Conservation (phyloP, 78 protist genomes). For the Dictyostelium citrinum region DNA sequence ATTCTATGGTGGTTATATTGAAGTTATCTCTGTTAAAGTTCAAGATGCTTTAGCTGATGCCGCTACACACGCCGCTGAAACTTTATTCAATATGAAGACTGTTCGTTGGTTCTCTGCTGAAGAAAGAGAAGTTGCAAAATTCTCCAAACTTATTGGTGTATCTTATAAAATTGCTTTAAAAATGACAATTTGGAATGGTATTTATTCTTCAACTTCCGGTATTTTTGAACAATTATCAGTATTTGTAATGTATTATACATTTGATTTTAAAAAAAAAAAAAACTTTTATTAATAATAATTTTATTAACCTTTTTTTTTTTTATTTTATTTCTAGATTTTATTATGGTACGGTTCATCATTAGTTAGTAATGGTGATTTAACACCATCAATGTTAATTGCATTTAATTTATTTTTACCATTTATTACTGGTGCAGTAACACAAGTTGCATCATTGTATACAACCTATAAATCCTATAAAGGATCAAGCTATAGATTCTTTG, state of each 20-base stretch:
- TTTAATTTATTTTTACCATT: conserved; percentile 83
- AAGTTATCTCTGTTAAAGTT: conserved; percentile 28
- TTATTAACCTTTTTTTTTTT: not conserved
- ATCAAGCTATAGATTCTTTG: conserved; percentile 34
- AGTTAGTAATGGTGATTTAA: conserved; percentile 59
- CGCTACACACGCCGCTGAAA: conserved; percentile 42
- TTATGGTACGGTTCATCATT: conserved; percentile 87
- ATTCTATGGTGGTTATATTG: conserved; percentile 61
- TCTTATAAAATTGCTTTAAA: conserved; percentile 49
- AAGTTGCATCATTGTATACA: conserved; percentile 20
- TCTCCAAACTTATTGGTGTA: not conserved
- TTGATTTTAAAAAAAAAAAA: not conserved
- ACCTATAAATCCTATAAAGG: conserved; percentile 50
- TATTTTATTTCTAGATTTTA: not conserved
- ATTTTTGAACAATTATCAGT: conserved; percentile 65
- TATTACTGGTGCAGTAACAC: conserved; percentile 26
- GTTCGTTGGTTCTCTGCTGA: conserved; percentile 86
- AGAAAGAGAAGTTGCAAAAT: not conserved
- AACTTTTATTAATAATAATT: not conserved
- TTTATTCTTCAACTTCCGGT: conserved; percentile 25
- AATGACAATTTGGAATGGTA: conserved; percentile 69
- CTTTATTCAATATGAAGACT: conserved; percentile 78
- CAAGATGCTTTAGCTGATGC: conserved; percentile 88
- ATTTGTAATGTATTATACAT: not conserved
- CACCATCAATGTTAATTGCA: conserved; percentile 77